phyloP scores from a whole-genome alignment of 208 protist genomes.

The Acanthamoeba royreba region DNA sequence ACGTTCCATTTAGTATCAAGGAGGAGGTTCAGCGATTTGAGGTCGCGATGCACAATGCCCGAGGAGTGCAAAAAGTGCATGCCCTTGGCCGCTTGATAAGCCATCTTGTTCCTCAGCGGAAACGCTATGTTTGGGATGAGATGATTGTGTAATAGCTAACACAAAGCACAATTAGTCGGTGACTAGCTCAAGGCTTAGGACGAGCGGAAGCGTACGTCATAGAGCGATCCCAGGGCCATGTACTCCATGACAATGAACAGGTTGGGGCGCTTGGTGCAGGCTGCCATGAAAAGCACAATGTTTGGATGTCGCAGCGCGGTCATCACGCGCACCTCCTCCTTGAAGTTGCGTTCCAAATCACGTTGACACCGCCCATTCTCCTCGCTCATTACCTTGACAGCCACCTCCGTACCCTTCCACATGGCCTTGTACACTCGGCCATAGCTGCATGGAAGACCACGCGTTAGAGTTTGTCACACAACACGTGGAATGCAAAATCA shows the following conservation, averaged over 20 bases:
- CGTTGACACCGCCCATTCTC: not conserved
- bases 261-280: not conserved
- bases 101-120: not conserved
- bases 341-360: not conserved
- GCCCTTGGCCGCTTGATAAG: too few relatives aligned
- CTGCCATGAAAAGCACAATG: not conserved
- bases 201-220: not conserved
- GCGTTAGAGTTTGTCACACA: too few relatives aligned
- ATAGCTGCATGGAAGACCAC: too few relatives aligned
- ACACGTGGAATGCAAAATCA: too few relatives aligned
- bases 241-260: too few relatives aligned
- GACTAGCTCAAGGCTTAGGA: not conserved
- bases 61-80: too few relatives aligned
- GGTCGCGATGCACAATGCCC: too few relatives aligned
- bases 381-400: not conserved
- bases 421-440: not conserved
- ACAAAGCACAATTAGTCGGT: not conserved
- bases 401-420: not conserved
- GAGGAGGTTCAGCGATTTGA: too few relatives aligned
- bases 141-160: not conserved
- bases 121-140: not conserved
- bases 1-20: too few relatives aligned
- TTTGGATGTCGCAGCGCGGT: too few relatives aligned
- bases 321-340: too few relatives aligned
- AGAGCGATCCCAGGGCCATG: not conserved